These are phyloP conservation scores for Zygotorulaspora sp. DNA, from an alignment of 805 yeast species.

Conservation along the genomic window DNA sequence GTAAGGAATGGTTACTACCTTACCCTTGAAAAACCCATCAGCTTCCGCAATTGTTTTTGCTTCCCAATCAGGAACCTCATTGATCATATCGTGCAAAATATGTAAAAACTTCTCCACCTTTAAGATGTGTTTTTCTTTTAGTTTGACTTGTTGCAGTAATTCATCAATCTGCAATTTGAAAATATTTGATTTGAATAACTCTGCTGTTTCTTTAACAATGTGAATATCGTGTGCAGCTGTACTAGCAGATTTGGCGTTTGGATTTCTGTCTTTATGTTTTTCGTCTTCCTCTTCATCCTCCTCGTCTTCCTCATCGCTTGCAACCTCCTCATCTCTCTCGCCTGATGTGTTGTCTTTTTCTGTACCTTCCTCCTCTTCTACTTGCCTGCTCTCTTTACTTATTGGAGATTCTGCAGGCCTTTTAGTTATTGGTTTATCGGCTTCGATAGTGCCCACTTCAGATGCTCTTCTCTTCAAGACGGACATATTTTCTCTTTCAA, in stretches of 20 bases:
- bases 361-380: slow-evolving; percentile 1
- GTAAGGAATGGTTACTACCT: slow-evolving; percentile 68
- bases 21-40: slow-evolving; percentile 46
- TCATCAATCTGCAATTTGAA: slow-evolving; percentile 95
- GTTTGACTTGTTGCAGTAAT: slow-evolving; percentile 68
- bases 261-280: slow-evolving; percentile 4
- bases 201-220: slow-evolving; percentile 89
- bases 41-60: slow-evolving; percentile 55
- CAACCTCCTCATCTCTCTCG: slow-evolving; percentile 16
- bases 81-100: slow-evolving; percentile 62
- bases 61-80: slow-evolving; percentile 54
- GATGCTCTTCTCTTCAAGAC: slow-evolving; percentile 25
- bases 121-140: slow-evolving; percentile 63
- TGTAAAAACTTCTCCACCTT: slow-evolving; percentile 72
- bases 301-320: slow-evolving; percentile 19
- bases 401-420: slow-evolving; percentile 24
- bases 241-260: slow-evolving; percentile 2
- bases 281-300: slow-evolving; percentile 15
- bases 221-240: slow-evolving; percentile 74
- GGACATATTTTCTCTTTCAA: slow-evolving; percentile 11
- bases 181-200: slow-evolving; percentile 88
- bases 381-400: slow-evolving; percentile 23
- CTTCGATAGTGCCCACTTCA: slow-evolving; percentile 14
- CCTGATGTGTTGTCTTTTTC: slow-evolving; percentile 2
- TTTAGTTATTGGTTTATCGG: slow-evolving; percentile 6